These are phyloP conservation scores for Evernia prunastri DNA, from an alignment of 495 filamentous ascomycete species.

Conservation along the genomic window DNA sequence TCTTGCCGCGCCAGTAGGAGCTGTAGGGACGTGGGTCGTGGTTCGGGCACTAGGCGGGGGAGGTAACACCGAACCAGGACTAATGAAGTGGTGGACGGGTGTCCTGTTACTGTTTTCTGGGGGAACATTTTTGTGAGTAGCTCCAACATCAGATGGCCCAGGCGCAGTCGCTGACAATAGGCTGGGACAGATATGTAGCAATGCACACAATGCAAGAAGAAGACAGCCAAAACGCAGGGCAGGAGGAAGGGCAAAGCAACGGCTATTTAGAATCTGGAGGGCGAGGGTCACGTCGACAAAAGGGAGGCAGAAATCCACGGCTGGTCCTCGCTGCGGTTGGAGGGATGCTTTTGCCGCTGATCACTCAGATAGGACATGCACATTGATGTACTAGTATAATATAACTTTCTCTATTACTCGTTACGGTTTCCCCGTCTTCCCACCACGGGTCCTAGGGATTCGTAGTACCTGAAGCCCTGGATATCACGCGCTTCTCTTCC, in stretches of 20 bases:
- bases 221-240: conserved; percentile 41
- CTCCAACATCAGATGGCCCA: not conserved
- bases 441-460: not conserved
- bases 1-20: conserved; percentile 81
- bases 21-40: conserved; percentile 72
- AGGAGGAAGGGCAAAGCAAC: conserved; percentile 50
- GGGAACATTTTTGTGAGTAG: conserved; percentile 86
- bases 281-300: conserved; percentile 38
- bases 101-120: conserved; percentile 86
- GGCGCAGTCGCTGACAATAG: not conserved
- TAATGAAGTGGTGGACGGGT: conserved; percentile 79
- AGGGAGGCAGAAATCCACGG: conserved; percentile 47
- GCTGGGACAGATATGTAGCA: conserved; percentile 70
- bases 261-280: conserved; percentile 57
- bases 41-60: conserved; percentile 63
- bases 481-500: not conserved
- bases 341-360: conserved; percentile 84
- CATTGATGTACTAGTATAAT: conserved; percentile 44
- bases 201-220: conserved; percentile 98
- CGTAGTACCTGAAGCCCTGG: not conserved
- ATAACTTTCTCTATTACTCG: too few relatives aligned
- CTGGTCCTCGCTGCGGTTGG: conserved; percentile 70
- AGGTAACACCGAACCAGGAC: conserved; percentile 32
- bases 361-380: conserved; percentile 87
- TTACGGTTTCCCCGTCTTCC: too few relatives aligned